Evolutionary conservation across 345 rosid genomes (phyloP), one percentile per base, ranked within the genome.

Genomic region (Jatropha curcas): DNA sequence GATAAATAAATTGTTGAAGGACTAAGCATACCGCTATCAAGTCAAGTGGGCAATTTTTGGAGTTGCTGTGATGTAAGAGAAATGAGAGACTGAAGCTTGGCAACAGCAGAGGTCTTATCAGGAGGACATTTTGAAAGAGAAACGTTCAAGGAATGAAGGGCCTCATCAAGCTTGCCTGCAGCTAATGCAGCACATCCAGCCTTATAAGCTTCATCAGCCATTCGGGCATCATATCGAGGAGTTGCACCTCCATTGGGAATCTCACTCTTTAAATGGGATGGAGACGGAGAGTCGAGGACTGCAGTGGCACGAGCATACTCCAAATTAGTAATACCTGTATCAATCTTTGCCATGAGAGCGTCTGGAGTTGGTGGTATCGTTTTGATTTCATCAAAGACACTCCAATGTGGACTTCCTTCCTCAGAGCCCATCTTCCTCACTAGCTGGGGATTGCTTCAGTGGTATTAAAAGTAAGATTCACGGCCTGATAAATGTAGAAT

Each of bases 111-210:
- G 37, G 71, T 79, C 74, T 79, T 79, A 66, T 84, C 87, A 2
- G 87, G 87, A 1, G 82, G 87, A 60, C 85, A 84, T 65, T 82
- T 84, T 12, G 78, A 59, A 2, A 88, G 87, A 37, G 91, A 77
- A 60, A 84, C 17, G 33, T 85, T 86, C 76, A 90, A 71, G 6
- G 85, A 88, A 5, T 80, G 86, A 59, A 88, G 87, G 43, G 91
- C 96, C 78, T 88, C 92, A 34, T 87, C 90, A 41, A 87, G 86
- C 76, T 85, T 85, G 59, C 92, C 88, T n/a, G 85, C 86, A 43
- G 91, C 91, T 74, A 90, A 72, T 20, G 92, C 83, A 0, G 92
- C 91, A 69, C 90, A 83, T 16, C 91, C 96, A 1, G 87, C 87
- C 75, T 80, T 84, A 57, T 84, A 88, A 61, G 92, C 89, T 81